A percentile compares a stretch with the other conserved stretches of the same genome.
Conservation (phyloP, 371 early-diverging fungal species). For the Mucor ambiguus region DNA sequence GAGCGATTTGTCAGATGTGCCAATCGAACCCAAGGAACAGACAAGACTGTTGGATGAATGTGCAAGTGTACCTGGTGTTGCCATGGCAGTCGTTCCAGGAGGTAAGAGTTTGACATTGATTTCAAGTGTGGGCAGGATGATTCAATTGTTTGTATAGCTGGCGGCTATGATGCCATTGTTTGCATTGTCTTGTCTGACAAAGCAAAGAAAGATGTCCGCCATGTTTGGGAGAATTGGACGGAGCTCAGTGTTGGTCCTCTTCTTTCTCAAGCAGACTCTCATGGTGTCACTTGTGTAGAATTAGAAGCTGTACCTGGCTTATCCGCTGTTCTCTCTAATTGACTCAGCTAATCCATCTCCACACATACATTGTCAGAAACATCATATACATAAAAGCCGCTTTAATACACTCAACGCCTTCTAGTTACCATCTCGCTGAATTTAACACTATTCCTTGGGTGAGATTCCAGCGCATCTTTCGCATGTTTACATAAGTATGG, state of each 20-base stretch:
- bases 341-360: not conserved
- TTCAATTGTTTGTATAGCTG: conserved; percentile 61
- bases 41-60: conserved; percentile 84
- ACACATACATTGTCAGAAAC: not conserved
- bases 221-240: conserved; percentile 72
- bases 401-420: not conserved
- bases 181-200: conserved; percentile 69
- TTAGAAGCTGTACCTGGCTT: conserved; percentile 36
- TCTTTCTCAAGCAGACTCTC: conserved; percentile 59
- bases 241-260: conserved; percentile 81
- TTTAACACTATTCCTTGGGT: not conserved
- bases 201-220: conserved; percentile 50
- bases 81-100: conserved; percentile 95
- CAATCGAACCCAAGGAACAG: conserved; percentile 90
- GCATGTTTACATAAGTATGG: no score
- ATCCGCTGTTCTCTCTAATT: not conserved
- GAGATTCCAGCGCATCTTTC: no score
- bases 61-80: conserved; percentile 72
- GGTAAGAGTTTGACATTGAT: conserved; percentile 44
- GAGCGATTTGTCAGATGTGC: conserved; percentile 75
- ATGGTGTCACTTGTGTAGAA: conserved; percentile 44
- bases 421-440: not conserved
- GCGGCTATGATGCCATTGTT: conserved; percentile 96
- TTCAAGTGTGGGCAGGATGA: not conserved
- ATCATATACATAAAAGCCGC: not conserved